Percentiles rank a stretch among this genome's conserved stretches.
phyloP scores from a whole-genome alignment of 805 yeast genomes.

The Dipodascopsis tothii region DNA sequence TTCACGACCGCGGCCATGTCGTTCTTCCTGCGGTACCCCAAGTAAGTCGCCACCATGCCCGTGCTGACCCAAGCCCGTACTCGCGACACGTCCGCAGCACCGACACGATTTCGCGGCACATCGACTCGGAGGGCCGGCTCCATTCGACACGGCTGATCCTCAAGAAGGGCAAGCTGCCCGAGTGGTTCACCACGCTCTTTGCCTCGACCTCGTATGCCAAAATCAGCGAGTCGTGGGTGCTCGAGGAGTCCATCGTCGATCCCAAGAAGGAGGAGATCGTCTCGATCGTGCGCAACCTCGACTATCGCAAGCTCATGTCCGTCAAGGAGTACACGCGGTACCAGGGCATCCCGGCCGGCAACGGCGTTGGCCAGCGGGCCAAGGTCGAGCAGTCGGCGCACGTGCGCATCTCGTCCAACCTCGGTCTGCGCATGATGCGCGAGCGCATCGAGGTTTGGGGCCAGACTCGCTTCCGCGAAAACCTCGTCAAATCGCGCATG shows the following conservation, averaged over 20 bases:
- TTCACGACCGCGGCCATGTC: slow-evolving; percentile 18
- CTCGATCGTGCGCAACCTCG: slow-evolving; percentile 74
- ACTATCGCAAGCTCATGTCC: slow-evolving; percentile 68
- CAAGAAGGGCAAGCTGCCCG: slow-evolving; percentile 74
- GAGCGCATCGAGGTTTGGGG: slow-evolving; percentile 80
- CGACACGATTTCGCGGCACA: slow-evolving; percentile 59
- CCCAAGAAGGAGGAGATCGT: slow-evolving; percentile 47
- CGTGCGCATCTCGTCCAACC: slow-evolving; percentile 37
- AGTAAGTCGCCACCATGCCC: slow-evolving; percentile 3
- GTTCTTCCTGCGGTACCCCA: slow-evolving; percentile 21
- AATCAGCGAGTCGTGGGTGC: slow-evolving; percentile 67
- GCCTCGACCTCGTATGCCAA: slow-evolving; percentile 37
- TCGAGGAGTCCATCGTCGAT: slow-evolving; percentile 70
- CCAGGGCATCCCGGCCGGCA: slow-evolving; percentile 23
- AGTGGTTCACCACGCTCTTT: slow-evolving; percentile 67
- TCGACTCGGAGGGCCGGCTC: slow-evolving; percentile 58
- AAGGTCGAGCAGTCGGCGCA: slow-evolving; percentile 36
- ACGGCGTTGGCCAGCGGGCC: slow-evolving; percentile 48
- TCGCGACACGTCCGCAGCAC: slow-evolving; percentile 77
- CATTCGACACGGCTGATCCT: slow-evolving; percentile 65
- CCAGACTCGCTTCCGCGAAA: slow-evolving; percentile 57
- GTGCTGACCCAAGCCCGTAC: slow-evolving; percentile 49
- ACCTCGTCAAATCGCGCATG: slow-evolving; percentile 54
- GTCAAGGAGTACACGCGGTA: slow-evolving; percentile 72
- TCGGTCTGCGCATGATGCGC: slow-evolving; percentile 54